Base-by-base conservation (phyloP, 1,284 basidiomycete genomes). In the Coniferiporia sulphurascens region DNA sequence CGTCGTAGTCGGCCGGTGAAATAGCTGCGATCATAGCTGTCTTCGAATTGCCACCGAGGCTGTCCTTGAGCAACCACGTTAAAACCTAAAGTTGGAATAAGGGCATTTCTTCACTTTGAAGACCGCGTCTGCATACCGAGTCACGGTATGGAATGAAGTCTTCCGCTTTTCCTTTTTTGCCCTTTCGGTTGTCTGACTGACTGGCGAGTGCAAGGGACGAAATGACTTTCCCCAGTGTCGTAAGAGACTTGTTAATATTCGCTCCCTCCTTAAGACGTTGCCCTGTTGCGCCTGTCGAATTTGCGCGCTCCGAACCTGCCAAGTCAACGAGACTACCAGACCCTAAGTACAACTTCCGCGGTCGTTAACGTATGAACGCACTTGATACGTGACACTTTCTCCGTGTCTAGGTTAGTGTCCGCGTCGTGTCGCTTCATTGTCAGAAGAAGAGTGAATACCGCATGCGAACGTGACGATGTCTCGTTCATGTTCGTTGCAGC, bases 401-500 rank as follows among this genome's bases (percentile, higher is more conserved):
- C 95, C 0, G 94, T 96, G 65, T 91, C 89, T 71, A 98, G 80
- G 65, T 91, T 91, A 1, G 91, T 93, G 41, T 81, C 82, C 5
- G 79, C 76, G 68, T 98, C 95, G 62, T 88, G 88, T 58, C 84
- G 83, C 77, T 91, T 95, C 84, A 95, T 95, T 17, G 91, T 92
- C 56, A 98, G 79, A 58, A 98, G 83, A 45, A 99, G 81, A 10
- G 95, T 98, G 72, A 99, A 99, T 38, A 99, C 95, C 3, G 95
- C 93, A 77, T 99, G 97, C 10, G 95, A 98, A 68, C 97, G 91
- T 8, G 94, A 98, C 4, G 95, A 98, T 76, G 97, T 98, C 76
- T 99, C 97, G 75, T 99, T 99, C 97, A 99, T 99, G 74, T 97
- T 93, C 21, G 97, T 99, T 19, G 97, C 96, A 9, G 97, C 97